Evolutionary conservation across 116 monocot species (phyloP).

Genomic region (Zostera marina): DNA sequence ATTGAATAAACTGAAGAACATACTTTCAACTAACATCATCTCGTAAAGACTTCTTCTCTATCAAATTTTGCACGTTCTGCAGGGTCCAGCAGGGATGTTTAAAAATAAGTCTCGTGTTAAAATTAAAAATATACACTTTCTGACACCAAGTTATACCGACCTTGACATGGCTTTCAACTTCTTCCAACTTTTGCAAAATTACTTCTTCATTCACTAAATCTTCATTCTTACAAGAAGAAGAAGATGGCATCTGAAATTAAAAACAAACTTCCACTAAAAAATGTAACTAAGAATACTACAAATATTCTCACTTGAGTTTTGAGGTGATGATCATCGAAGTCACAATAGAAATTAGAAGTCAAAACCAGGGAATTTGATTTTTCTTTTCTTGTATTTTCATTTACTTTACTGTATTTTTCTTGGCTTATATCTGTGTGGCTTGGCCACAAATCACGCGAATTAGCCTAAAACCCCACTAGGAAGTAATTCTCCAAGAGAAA

Average conservation of each 20-base stretch:
- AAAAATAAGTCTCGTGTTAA: not conserved
- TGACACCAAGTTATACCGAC: not conserved
- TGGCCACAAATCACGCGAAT: no score
- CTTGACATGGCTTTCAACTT: not conserved
- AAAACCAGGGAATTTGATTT: no score
- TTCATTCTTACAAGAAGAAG: conserved; percentile 1
- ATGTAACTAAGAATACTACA: not conserved
- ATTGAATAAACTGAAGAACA: not conserved
- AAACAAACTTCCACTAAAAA: not conserved
- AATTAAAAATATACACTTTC: not conserved
- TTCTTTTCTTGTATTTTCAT: no score
- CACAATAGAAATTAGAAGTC: no score
- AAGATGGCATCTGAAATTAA: not conserved
- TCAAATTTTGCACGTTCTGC: conserved; percentile 3
- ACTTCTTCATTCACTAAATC: not conserved
- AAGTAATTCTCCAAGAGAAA: no score
- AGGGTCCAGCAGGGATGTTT: no score
- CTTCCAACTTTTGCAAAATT: conserved; percentile 5
- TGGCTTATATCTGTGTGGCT: no score
- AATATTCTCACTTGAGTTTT: no score
- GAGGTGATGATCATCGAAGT: no score
- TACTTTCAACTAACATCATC: no score
- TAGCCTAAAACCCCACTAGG: no score
- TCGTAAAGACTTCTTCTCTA: not conserved
- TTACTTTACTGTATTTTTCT: no score